Conservation (phyloP, 1,284 basidiomycete species). For the Austroboletus novae-zelandiae region DNA sequence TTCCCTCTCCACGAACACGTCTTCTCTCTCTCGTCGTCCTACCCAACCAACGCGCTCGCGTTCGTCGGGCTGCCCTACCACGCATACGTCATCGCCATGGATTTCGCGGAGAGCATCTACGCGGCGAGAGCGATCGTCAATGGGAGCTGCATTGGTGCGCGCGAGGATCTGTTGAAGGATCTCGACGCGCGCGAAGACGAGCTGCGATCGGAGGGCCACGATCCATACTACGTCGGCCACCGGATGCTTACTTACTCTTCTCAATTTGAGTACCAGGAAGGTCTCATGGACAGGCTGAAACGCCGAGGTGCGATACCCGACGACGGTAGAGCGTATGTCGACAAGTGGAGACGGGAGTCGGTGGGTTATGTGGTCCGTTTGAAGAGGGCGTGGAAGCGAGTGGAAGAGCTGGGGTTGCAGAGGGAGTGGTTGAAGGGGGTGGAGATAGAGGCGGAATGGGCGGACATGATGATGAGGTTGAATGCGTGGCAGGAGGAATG, state of each 20-base stretch:
- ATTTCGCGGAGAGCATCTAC: constrained; percentile 50
- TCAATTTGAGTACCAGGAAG: constrained; percentile 48
- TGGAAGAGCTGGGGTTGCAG: constrained; percentile 39
- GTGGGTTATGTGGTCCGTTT: constrained; percentile 36
- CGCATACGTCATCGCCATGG: constrained; percentile 49
- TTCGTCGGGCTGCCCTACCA: constrained; percentile 50
- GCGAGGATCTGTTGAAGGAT: constrained; percentile 39
- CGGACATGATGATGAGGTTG: constrained; percentile 44
- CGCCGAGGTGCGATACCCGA: constrained; percentile 39
- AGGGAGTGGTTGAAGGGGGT: constrained; percentile 38
- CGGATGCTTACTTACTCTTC: constrained; percentile 37
- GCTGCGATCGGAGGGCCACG: constrained; percentile 39
- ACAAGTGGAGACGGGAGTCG: constrained; percentile 45
- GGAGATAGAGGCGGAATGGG: constrained; percentile 46
- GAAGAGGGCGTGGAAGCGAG: constrained; percentile 44
- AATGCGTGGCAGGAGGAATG: constrained; percentile 46
- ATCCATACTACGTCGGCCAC: constrained; percentile 53
- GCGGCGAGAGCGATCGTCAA: constrained; percentile 45
- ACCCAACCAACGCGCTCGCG: constrained; percentile 50
- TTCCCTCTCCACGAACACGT: constrained; percentile 55
- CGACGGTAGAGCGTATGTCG: constrained; percentile 45
- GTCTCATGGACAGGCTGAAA: constrained; percentile 45
- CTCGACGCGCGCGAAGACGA: constrained; percentile 41
- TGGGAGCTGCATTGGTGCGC: constrained; percentile 39
- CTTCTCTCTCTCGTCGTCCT: constrained; percentile 44